Percentiles rank a stretch among this genome's conserved stretches.
These are phyloP conservation scores for Skeletonema tropicum DNA, from an alignment of 108 stramenopile genomes.

Conservation along the genomic window DNA sequence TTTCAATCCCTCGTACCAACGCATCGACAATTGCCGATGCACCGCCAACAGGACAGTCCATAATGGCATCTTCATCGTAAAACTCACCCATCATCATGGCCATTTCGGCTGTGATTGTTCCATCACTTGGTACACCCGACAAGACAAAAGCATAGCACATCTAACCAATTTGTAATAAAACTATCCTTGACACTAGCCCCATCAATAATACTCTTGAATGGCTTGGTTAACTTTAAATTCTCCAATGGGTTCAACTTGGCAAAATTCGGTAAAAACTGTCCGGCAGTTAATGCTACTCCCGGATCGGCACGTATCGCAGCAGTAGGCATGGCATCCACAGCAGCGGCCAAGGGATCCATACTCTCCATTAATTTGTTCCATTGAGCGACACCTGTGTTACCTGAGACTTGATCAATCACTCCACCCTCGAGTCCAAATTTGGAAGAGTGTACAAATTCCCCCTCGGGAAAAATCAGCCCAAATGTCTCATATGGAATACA, in stretches of 20 bases:
- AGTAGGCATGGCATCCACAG: conserved; percentile 79
- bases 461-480: conserved; percentile 73
- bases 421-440: conserved; percentile 52
- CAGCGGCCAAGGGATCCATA: conserved; percentile 66
- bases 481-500: conserved; percentile 66
- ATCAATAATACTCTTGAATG: conserved; percentile 60
- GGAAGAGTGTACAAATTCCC: conserved; percentile 65
- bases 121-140: conserved; percentile 77
- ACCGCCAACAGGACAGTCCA: conserved; percentile 89
- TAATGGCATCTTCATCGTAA: conserved; percentile 71
- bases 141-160: conserved; percentile 88
- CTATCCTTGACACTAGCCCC: conserved; percentile 59
- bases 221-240: conserved; percentile 73
- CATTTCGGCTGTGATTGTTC: conserved; percentile 92
- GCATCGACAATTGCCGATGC: conserved; percentile 86
- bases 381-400: conserved; percentile 33
- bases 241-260: conserved; percentile 69
- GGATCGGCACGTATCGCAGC: conserved; percentile 67
- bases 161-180: conserved; percentile 87
- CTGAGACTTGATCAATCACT: conserved; percentile 47
- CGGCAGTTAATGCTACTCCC: conserved; percentile 61
- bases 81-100: conserved; percentile 94
- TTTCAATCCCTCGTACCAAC: conserved; percentile 84
- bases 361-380: conserved; percentile 62
- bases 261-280: conserved; percentile 69